phyloP scores from a whole-genome alignment of 495 filamentous ascomycete genomes.

The Chaetomidium leptoderma region DNA sequence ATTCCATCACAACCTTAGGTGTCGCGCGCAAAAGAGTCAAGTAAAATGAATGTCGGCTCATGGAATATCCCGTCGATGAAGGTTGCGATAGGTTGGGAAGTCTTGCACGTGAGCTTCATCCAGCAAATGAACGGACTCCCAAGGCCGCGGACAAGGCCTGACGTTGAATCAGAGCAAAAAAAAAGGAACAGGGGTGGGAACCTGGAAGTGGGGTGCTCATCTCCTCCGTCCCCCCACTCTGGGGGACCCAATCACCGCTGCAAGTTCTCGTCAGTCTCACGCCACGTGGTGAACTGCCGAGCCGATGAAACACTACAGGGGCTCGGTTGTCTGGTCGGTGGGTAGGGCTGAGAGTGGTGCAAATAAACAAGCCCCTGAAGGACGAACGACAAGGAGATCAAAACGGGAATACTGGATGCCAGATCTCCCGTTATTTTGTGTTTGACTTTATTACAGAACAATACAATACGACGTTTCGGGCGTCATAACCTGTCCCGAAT shows the following conservation, averaged over 20 bases:
- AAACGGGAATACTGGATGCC: too few species aligned
- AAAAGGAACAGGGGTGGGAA: not conserved
- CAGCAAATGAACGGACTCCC: not conserved
- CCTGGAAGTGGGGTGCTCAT: not conserved
- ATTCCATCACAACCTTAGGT: too few species aligned
- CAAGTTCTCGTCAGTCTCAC: not conserved
- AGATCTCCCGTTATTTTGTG: too few species aligned
- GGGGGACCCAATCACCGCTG: too few species aligned
- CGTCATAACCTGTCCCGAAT: too few species aligned
- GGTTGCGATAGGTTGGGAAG: not conserved
- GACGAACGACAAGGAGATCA: not conserved
- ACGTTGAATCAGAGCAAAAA: constrained; percentile 1
- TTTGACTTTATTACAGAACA: too few species aligned
- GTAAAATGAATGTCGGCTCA: not conserved
- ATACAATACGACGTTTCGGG: too few species aligned
- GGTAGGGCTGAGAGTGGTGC: not conserved
- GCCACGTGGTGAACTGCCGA: not conserved
- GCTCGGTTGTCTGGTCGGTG: not conserved
- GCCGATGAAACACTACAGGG: not conserved
- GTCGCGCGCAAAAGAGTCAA: not conserved
- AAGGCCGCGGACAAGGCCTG: not conserved
- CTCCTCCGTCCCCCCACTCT: too few species aligned
- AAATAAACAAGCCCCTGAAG: not conserved
- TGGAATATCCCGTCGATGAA: not conserved
- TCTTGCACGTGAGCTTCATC: not conserved